These are phyloP conservation scores for Anisodus tanguticus DNA, from an alignment of 257 asterid genomes.

Conservation along the genomic window DNA sequence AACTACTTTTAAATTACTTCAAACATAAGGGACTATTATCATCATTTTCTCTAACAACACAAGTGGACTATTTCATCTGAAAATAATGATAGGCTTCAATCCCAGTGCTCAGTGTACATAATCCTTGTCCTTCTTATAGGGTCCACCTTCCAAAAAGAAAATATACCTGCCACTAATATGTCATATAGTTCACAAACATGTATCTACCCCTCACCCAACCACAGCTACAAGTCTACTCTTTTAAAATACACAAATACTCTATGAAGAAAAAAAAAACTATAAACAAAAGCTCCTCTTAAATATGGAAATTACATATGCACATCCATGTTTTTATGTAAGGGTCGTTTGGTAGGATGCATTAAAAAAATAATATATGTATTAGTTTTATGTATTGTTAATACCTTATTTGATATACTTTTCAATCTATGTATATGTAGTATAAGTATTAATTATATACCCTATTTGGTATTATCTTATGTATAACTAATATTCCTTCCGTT, in stretches of 20 bases:
- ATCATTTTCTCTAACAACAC: neutral
- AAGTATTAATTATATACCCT: too few species aligned
- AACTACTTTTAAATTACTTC: too few species aligned
- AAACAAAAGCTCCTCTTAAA: neutral
- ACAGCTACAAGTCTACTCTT: neutral
- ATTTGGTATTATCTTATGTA: too few species aligned
- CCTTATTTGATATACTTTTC: too few species aligned
- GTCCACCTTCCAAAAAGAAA: neutral
- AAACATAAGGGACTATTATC: too few species aligned
- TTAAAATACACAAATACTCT: neutral
- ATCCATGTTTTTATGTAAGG: too few species aligned
- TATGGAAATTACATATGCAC: neutral
- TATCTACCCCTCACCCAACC: slow-evolving; percentile 29
- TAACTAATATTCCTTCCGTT: too few species aligned
- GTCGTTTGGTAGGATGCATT: too few species aligned
- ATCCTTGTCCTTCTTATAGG: neutral
- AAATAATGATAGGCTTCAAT: neutral
- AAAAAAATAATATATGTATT: too few species aligned
- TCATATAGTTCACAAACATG: slow-evolving; percentile 18
- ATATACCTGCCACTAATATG: neutral
- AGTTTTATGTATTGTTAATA: too few species aligned
- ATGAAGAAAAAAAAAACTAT: too few species aligned
- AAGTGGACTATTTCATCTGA: neutral
- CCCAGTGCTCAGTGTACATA: slow-evolving; percentile 7
- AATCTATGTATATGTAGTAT: too few species aligned